Conservation (phyloP, 2,329 filamentous ascomycete genomes). For the Exophiala phaeomuriformis region DNA sequence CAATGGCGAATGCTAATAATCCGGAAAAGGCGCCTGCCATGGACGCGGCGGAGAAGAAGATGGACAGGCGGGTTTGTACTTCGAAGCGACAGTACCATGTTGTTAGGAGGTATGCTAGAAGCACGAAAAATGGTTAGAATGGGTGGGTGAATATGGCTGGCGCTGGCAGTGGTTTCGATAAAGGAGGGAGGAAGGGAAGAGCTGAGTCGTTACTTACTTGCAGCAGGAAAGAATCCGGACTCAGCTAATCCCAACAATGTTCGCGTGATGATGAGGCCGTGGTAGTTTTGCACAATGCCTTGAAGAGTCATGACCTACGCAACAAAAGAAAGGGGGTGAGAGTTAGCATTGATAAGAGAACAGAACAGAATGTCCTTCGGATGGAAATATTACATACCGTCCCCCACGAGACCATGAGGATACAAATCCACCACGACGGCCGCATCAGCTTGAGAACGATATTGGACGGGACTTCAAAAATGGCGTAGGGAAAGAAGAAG, state of each 20-base stretch:
- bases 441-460: slow-evolving; percentile 48
- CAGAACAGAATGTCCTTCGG: too few species aligned
- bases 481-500: slow-evolving; percentile 60
- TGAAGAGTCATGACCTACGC: slow-evolving; percentile 40
- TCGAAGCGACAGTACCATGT: slow-evolving; percentile 40
- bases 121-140: neutral
- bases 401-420: slow-evolving; percentile 39
- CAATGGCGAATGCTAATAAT: slow-evolving; percentile 45
- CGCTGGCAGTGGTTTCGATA: slow-evolving; percentile 31
- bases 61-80: slow-evolving; percentile 37
- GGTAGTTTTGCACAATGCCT: slow-evolving; percentile 42
- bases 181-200: neutral
- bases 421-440: slow-evolving; percentile 31
- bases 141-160: neutral
- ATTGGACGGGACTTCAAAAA: slow-evolving; percentile 57
- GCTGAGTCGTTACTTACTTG: neutral
- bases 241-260: slow-evolving; percentile 40
- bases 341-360: too few species aligned
- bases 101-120: slow-evolving; percentile 14
- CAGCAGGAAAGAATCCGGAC: slow-evolving; percentile 34
- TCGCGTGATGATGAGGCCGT: slow-evolving; percentile 41
- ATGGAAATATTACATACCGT: slow-evolving; percentile 27
- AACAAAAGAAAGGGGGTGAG: slow-evolving; percentile 8
- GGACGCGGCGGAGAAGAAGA: slow-evolving; percentile 43
- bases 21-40: slow-evolving; percentile 48